Evolutionary conservation across 257 asterid genomes (phyloP).

Genomic region (Solanum sejunctum): DNA sequence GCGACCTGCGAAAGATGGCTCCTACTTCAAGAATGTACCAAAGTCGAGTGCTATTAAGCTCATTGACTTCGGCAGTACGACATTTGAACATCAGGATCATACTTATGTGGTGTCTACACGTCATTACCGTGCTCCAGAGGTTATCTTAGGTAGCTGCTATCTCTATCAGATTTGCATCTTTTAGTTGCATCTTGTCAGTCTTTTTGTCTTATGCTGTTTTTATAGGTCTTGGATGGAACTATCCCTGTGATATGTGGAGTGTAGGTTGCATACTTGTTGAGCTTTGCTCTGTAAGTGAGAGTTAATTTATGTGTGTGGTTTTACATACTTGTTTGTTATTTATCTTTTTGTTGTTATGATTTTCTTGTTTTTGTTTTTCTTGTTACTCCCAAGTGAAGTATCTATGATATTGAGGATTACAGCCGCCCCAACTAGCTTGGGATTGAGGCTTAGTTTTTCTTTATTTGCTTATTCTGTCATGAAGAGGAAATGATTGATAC

Average conservation of each 20-base stretch:
- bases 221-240: slow-evolving; percentile 86
- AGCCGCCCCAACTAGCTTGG: background rate
- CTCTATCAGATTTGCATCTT: background rate
- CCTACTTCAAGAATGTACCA: slow-evolving; percentile 71
- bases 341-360: background rate
- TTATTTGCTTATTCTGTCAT: background rate
- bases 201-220: slow-evolving; percentile 5
- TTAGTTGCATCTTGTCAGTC: background rate
- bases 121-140: slow-evolving; percentile 95
- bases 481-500: background rate
- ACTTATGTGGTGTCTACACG: slow-evolving; percentile 80
- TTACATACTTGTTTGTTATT: background rate
- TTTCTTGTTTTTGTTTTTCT: background rate
- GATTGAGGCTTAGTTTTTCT: background rate
- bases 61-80: slow-evolving; percentile 88
- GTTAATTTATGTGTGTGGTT: background rate
- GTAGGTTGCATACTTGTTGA: slow-evolving; percentile 87
- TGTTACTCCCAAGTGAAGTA: background rate
- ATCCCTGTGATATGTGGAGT: slow-evolving; percentile 96
- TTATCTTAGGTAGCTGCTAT: slow-evolving; percentile 60
- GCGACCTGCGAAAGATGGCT: slow-evolving; percentile 42
- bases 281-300: slow-evolving; percentile 71
- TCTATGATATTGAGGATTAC: background rate
- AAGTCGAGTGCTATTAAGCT: slow-evolving; percentile 91
- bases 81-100: slow-evolving; percentile 72